Conservation (phyloP, 2,329 filamentous ascomycete genomes). For the Teratosphaeria destructans region DNA sequence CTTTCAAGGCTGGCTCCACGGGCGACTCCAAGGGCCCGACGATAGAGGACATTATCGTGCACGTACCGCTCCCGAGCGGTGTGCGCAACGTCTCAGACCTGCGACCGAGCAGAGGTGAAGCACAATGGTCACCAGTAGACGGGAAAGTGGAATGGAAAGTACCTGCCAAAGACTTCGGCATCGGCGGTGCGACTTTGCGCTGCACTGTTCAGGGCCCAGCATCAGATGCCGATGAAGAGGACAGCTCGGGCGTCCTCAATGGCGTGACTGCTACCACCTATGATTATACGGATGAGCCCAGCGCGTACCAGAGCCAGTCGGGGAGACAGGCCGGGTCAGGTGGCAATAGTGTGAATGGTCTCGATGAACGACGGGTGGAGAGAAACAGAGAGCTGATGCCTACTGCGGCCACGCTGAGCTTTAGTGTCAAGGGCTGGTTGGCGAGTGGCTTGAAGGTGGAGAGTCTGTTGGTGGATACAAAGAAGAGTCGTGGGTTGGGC, state of each 20-base stretch:
- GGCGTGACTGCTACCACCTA: slow-evolving; percentile 32
- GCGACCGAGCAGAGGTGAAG: slow-evolving; percentile 70
- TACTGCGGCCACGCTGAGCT: slow-evolving; percentile 35
- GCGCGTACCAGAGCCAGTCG: slow-evolving; percentile 24
- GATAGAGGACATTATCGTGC: slow-evolving; percentile 68
- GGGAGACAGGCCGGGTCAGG: slow-evolving; percentile 22
- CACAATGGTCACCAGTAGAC: slow-evolving; percentile 65
- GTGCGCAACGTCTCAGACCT: slow-evolving; percentile 80
- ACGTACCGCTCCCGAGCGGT: slow-evolving; percentile 64
- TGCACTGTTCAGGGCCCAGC: slow-evolving; percentile 64
- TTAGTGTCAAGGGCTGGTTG: slow-evolving; percentile 52
- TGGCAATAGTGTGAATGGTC: slow-evolving; percentile 4
- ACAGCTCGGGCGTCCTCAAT: slow-evolving; percentile 17
- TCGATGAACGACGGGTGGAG: slow-evolving; percentile 5
- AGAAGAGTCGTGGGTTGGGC: slow-evolving; percentile 74
- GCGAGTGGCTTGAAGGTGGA: slow-evolving; percentile 56
- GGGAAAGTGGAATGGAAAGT: slow-evolving; percentile 73
- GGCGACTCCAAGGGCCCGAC: slow-evolving; percentile 25
- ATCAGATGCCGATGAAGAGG: slow-evolving; percentile 40
- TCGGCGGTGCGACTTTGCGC: slow-evolving; percentile 48
- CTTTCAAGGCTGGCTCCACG: slow-evolving; percentile 12
- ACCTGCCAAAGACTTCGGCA: slow-evolving; percentile 58
- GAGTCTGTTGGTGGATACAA: slow-evolving; percentile 52
- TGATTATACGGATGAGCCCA: slow-evolving; percentile 25
- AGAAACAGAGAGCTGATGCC: slow-evolving; percentile 39